Base-by-base conservation (phyloP, 306 rosid species). In the Cyamopsis tetragonoloba region DNA sequence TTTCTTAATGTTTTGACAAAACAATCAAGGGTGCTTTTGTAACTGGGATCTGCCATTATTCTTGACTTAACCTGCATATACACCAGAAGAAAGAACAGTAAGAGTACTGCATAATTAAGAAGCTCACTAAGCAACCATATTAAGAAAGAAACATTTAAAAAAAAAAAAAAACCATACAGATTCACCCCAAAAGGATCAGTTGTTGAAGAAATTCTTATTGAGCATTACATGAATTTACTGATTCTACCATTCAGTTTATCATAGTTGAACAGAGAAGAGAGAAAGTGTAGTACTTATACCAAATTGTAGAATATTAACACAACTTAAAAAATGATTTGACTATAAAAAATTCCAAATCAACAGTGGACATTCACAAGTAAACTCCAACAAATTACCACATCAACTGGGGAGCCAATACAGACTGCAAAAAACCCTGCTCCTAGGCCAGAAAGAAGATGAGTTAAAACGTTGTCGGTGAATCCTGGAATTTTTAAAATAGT, bases 341-440 rank as follows among this genome's bases (percentile, higher is more conserved):
- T 23, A 23, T 14, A 59, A 38, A 76, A 63, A 4, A 20, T 3
- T 8, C 0, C 10, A 27, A 48, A 74, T 56, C 27, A 58, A 34
- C 23, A 17, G 23, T 9, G 12, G 1, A 42, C 42, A n/a, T 44
- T 68, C 26, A 43, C 19, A 53, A 23, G 49, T 43, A 34, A 50
- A 37, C 28, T 22, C 8, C 22, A 26, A 10, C 4, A 54, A 51
- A 35, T 88, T 89, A 93, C 98, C 98, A 93, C 98, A 54, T 93
- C 98, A 6, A 93, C 98, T 0, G 98, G 98, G 39, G 98, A 93
- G 38, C 98, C 98, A 84, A 93, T 79, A 59, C 97, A 93, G 68
- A 93, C 98, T 37, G 98, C 98, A 18, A 93, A 78, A 67, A 93
- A 89, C 32, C 98, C 98, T 2, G 98, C 98, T 72, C 98, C 98